Conservation (phyloP, 176 grass and related monocot genomes). For the Alopecurus myosuroides region DNA sequence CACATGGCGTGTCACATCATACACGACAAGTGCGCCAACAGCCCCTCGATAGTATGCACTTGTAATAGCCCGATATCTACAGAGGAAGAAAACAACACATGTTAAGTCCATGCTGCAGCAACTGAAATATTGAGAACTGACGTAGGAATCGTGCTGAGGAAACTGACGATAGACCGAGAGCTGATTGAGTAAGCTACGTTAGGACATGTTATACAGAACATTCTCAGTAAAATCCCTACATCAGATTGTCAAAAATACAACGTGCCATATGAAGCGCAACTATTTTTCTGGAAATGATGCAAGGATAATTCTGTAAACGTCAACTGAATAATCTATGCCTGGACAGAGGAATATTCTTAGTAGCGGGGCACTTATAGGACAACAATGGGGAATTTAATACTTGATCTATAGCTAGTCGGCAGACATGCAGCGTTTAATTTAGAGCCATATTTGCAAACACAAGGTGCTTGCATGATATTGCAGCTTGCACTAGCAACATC, state of each 20-base stretch:
- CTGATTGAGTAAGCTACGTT: background rate
- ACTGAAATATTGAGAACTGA: background rate
- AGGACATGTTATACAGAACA: background rate
- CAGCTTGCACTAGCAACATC: background rate
- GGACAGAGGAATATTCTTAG: slow-evolving; percentile 8
- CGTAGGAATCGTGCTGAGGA: background rate
- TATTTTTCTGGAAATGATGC: background rate
- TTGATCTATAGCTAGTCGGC: background rate
- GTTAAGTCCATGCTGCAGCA: background rate
- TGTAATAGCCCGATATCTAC: slow-evolving; percentile 51
- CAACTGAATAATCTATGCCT: background rate
- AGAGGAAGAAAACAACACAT: background rate
- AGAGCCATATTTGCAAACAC: background rate
- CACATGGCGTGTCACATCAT: slow-evolving; percentile 44
- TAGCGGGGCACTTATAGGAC: background rate
- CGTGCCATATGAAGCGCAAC: background rate
- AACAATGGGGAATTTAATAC: background rate
- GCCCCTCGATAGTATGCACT: slow-evolving; percentile 50
- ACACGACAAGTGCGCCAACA: slow-evolving; percentile 41
- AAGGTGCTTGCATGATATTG: background rate
- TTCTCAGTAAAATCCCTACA: background rate
- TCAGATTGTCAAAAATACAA: background rate
- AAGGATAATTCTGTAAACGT: background rate
- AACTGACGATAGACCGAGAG: background rate
- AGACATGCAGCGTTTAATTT: background rate